phyloP scores from a whole-genome alignment of 2,329 filamentous ascomycete genomes.

The Dactylellina drechsleri region DNA sequence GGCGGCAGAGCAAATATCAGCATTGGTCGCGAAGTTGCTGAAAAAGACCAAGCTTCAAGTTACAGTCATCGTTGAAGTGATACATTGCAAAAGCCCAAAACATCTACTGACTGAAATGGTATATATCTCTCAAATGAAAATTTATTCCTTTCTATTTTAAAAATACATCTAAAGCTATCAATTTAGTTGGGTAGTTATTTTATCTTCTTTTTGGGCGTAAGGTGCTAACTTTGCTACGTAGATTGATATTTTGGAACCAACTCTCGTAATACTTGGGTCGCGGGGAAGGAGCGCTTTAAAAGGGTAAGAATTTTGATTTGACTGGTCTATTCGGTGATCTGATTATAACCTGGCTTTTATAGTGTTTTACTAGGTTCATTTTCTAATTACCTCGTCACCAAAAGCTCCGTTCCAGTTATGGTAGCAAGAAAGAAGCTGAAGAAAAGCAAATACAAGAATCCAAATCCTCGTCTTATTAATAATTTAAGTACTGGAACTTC shows the following conservation, averaged over 20 bases:
- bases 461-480: conserved; percentile 78
- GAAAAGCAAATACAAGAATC: conserved; percentile 80
- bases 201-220: background rate
- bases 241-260: conserved; percentile 91
- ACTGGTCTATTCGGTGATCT: conserved; percentile 70
- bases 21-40: conserved; percentile 83
- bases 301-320: conserved; percentile 70
- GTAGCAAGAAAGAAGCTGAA: conserved; percentile 92
- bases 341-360: conserved; percentile 28
- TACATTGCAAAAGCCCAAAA: conserved; percentile 97
- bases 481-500: conserved; percentile 67
- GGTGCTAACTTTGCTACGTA: conserved; percentile 16
- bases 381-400: conserved; percentile 95
- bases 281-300: conserved; percentile 91
- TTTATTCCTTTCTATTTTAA: no score
- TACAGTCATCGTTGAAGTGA: conserved; percentile 90
- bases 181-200: background rate
- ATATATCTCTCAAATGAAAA: conserved; percentile 34
- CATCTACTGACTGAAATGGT: conserved; percentile 91
- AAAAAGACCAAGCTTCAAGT: conserved; percentile 93
- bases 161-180: no score
- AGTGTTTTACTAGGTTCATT: conserved; percentile 95
- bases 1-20: conserved; percentile 84
- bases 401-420: conserved; percentile 97
- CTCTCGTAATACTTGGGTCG: conserved; percentile 90